Base-by-base conservation (phyloP, 305 asterid genomes). In the Coffea humblotiana region DNA sequence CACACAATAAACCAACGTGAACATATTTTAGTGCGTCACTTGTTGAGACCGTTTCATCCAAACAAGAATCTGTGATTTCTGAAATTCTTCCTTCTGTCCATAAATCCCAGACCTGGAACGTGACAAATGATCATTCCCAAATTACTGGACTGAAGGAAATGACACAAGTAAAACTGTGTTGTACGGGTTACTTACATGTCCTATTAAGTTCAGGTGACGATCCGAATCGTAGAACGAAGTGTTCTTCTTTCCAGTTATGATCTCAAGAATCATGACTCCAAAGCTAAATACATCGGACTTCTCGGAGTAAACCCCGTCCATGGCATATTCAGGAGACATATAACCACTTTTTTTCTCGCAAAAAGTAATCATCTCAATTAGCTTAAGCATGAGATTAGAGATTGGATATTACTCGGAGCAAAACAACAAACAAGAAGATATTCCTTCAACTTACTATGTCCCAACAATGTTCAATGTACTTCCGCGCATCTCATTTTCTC, bases 311-410 rank as follows among this genome's bases (percentile, higher is more conserved):
- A 76, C n/a, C 19, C 84, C 81, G 40, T 77, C 64, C 81, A 81
- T 25, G 58, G 84, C 81, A 35, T 81, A 81, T 72, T 81, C 84
- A 8, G 84, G 84, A 81, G 78, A 77, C 81, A 77, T 81, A 21
- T 81, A 81, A 23, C 84, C 84, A 71, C 84, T 81, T 48, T 45
- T 47, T 65, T 40, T 40, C 43, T 40, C 43, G 43, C 43, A 40
- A 40, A 40, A 40, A 3, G 43, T 40, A 40, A 40, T 40, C 43
- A 40, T 40, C 43, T 40, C 43, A 40, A 40, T 40, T 40, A 40
- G 43, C 43, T 40, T 40, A 40, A 40, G 43, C 43, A 40, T 40
- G 5, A 40, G 43, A 40, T 40, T 0, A 40, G 43, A 40, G 43
- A 40, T 40, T 40, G 6, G 43, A 40, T 40, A 40, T 5, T 40